phyloP scores from a whole-genome alignment of 371 early-diverging fungal genomes.

The Syncephalastrum sp. region DNA sequence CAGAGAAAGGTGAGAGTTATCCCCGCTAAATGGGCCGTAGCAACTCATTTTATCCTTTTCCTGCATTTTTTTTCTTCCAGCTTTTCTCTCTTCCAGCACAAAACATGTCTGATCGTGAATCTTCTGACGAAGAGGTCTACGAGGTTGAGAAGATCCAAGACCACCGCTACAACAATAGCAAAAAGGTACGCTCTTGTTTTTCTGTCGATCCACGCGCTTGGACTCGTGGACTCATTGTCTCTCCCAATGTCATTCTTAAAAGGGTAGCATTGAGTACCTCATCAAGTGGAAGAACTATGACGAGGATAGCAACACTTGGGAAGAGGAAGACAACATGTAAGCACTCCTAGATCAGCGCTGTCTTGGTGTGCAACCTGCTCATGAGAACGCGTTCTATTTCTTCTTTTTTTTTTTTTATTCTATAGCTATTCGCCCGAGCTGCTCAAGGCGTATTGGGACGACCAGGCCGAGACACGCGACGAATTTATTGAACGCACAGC shows the following conservation, averaged over 20 bases:
- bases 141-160: conserved; percentile 23
- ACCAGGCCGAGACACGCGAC: neutral
- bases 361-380: conserved; percentile 5
- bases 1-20: neutral
- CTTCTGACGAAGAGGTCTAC: conserved; percentile 22
- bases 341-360: neutral
- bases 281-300: conserved; percentile 38
- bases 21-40: neutral
- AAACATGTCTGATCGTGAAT: neutral
- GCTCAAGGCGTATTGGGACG: conserved; percentile 9
- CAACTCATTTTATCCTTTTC: too few species aligned
- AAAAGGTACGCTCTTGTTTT: too few species aligned
- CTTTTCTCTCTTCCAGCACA: neutral
- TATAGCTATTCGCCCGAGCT: conserved; percentile 6
- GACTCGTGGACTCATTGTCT: too few species aligned
- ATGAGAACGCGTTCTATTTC: conserved; percentile 1
- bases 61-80: too few species aligned
- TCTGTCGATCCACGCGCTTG: too few species aligned
- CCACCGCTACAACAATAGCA: conserved; percentile 13
- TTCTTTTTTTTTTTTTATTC: too few species aligned
- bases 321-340: conserved; percentile 30
- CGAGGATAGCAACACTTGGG: conserved; percentile 27
- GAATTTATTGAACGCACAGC: conserved; percentile 6
- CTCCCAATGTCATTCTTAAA: too few species aligned
- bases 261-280: conserved; percentile 22